A percentile compares a stretch with the other conserved stretches of the same genome.
phyloP scores from a whole-genome alignment of 768 basidiomycete species.

The Auricularia auricula-judae region DNA sequence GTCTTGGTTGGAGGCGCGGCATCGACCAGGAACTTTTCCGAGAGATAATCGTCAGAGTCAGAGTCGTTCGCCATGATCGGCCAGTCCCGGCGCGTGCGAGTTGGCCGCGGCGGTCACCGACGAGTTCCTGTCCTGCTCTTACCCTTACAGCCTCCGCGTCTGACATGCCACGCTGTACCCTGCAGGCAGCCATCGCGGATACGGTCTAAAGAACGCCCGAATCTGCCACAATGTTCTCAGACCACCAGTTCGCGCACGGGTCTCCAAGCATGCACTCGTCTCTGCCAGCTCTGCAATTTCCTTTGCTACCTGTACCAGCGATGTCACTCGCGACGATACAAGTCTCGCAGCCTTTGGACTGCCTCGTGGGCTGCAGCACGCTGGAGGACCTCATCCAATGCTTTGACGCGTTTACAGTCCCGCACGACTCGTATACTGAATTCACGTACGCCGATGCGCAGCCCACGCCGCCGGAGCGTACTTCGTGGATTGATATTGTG shows the following conservation, averaged over 20 bases:
- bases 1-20: conserved; percentile 24
- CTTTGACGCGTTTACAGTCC: neutral
- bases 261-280: too few species aligned
- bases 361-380: neutral
- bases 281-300: neutral
- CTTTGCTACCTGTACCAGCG: neutral
- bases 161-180: too few species aligned
- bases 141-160: too few species aligned
- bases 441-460: too few species aligned
- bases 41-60: conserved; percentile 79
- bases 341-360: neutral
- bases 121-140: too few species aligned
- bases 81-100: neutral
- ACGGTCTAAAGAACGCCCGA: too few species aligned
- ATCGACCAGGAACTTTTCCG: conserved; percentile 64
- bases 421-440: neutral
- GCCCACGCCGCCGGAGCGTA: too few species aligned
- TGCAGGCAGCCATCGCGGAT: too few species aligned
- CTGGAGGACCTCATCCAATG: neutral
- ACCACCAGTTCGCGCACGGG: too few species aligned
- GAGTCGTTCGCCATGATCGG: conserved; percentile 41
- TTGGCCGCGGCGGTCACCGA: too few species aligned
- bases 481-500: neutral
- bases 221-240: too few species aligned
- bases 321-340: neutral